A percentile compares a stretch with the other conserved stretches of the same genome.
Conservation (phyloP, 305 asterid species). For the Plantago rigida region DNA sequence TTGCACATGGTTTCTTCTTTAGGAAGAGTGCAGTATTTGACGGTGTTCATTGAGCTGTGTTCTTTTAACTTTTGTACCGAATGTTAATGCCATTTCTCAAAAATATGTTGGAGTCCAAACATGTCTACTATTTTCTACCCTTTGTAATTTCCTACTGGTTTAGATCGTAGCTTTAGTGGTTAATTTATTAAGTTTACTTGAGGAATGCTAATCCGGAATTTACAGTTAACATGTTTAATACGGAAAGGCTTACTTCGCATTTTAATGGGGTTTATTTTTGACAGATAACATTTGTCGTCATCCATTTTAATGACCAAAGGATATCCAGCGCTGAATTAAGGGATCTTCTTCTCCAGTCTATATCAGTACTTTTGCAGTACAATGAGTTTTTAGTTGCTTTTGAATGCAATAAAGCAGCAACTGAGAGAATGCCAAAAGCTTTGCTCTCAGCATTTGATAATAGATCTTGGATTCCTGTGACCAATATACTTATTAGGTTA, state of each 20-base stretch:
- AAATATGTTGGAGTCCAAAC: neutral
- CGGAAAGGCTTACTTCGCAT: neutral
- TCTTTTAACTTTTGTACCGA: neutral
- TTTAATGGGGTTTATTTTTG: slow-evolving; percentile 3
- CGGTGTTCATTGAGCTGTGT: too few species aligned
- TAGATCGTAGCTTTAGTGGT: neutral
- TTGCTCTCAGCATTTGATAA: slow-evolving; percentile 74
- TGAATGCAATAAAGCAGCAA: slow-evolving; percentile 83
- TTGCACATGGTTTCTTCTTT: too few species aligned
- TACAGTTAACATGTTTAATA: neutral
- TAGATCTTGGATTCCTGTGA: slow-evolving; percentile 92
- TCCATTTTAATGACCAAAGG: slow-evolving; percentile 87
- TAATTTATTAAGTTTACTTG: neutral
- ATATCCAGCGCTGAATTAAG: slow-evolving; percentile 79
- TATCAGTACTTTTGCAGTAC: slow-evolving; percentile 80
- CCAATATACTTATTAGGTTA: slow-evolving; percentile 68
- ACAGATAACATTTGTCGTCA: slow-evolving; percentile 77
- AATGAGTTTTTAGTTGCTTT: slow-evolving; percentile 69
- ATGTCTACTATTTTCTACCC: neutral
- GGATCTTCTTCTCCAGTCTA: slow-evolving; percentile 95
- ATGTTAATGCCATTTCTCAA: neutral
- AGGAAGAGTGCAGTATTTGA: too few species aligned
- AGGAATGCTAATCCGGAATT: neutral
- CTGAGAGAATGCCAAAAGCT: slow-evolving; percentile 62
- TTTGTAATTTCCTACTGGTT: neutral